Conservation (phyloP, 495 filamentous ascomycete genomes). For the Penicillium malachiteum region DNA sequence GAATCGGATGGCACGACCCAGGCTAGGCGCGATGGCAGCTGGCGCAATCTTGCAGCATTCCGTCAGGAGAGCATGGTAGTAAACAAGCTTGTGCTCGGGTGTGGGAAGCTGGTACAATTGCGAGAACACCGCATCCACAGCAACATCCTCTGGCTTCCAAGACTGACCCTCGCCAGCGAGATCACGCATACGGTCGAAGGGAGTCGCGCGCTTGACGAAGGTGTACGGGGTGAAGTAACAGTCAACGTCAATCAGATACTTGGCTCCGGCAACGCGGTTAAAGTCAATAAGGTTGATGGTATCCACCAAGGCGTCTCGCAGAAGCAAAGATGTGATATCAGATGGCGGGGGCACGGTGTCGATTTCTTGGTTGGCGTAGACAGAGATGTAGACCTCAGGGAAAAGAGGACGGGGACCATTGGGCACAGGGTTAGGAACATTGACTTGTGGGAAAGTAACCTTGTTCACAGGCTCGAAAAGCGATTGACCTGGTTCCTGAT, state of each 20-base stretch:
- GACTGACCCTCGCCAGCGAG: slow-evolving; percentile 61
- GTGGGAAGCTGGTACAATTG: slow-evolving; percentile 85
- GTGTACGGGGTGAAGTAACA: slow-evolving; percentile 86
- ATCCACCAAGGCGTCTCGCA: slow-evolving; percentile 85
- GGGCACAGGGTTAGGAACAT: slow-evolving; percentile 69
- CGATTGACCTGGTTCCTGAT: slow-evolving; percentile 18
- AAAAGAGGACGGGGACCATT: slow-evolving; percentile 75
- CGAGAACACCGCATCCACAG: slow-evolving; percentile 94
- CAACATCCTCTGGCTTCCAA: slow-evolving; percentile 98
- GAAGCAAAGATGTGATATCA: slow-evolving; percentile 73
- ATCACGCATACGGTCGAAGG: slow-evolving; percentile 85
- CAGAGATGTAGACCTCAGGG: slow-evolving; percentile 91
- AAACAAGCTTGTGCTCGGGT: slow-evolving; percentile 91
- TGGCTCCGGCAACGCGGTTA: slow-evolving; percentile 83
- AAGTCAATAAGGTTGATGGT: slow-evolving; percentile 93
- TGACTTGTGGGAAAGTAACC: slow-evolving; percentile 71
- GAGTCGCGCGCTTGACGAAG: slow-evolving; percentile 89
- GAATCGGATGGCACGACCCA: slow-evolving; percentile 91
- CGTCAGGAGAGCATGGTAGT: slow-evolving; percentile 92
- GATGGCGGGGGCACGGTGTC: slow-evolving; percentile 82
- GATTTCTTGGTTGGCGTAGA: slow-evolving; percentile 83
- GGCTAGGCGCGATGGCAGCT: slow-evolving; percentile 89
- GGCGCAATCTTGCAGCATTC: slow-evolving; percentile 95
- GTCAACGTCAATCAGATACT: slow-evolving; percentile 89
- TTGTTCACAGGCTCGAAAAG: slow-evolving; percentile 57